Evolutionary conservation across 1,284 basidiomycete species (phyloP).

Genomic region (Earliella scabrosa): DNA sequence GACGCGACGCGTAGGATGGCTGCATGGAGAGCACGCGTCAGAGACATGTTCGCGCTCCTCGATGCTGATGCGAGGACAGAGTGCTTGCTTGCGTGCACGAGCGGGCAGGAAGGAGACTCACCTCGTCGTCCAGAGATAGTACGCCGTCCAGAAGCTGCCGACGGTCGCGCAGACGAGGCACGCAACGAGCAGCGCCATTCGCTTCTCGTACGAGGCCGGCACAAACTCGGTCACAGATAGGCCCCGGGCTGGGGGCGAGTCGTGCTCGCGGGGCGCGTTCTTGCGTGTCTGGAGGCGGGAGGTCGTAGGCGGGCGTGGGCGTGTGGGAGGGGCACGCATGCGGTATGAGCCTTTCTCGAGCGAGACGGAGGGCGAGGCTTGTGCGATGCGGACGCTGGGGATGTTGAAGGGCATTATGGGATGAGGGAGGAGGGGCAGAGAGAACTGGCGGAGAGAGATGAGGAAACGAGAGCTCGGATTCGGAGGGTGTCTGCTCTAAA

Average conservation of each 20-base stretch:
- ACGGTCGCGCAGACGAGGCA: slow-evolving; percentile 53
- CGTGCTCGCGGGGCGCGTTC: not conserved
- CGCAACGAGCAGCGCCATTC: slow-evolving; percentile 43
- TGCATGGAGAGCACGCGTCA: not conserved
- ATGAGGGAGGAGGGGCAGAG: no score
- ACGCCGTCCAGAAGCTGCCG: slow-evolving; percentile 60
- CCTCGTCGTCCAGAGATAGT: slow-evolving; percentile 68
- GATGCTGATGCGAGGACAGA: no score
- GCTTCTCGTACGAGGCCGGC: slow-evolving; percentile 31
- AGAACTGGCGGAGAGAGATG: no score
- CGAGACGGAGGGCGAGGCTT: slow-evolving; percentile 61
- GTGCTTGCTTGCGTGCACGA: no score
- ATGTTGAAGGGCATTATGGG: slow-evolving; percentile 27
- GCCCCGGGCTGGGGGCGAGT: not conserved
- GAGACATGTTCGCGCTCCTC: no score
- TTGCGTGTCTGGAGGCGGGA: not conserved
- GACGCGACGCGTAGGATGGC: not conserved
- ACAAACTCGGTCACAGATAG: slow-evolving; percentile 8
- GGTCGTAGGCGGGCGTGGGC: slow-evolving; percentile 22
- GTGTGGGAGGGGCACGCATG: slow-evolving; percentile 49
- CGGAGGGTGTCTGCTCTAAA: no score
- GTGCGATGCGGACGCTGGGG: slow-evolving; percentile 29
- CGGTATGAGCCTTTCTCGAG: slow-evolving; percentile 67
- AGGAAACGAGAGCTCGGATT: no score
- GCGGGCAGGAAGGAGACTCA: slow-evolving; percentile 41